These are phyloP conservation scores for Macrophomina phaseolina DNA, from an alignment of 2,329 filamentous ascomycete genomes.

Conservation along the genomic window DNA sequence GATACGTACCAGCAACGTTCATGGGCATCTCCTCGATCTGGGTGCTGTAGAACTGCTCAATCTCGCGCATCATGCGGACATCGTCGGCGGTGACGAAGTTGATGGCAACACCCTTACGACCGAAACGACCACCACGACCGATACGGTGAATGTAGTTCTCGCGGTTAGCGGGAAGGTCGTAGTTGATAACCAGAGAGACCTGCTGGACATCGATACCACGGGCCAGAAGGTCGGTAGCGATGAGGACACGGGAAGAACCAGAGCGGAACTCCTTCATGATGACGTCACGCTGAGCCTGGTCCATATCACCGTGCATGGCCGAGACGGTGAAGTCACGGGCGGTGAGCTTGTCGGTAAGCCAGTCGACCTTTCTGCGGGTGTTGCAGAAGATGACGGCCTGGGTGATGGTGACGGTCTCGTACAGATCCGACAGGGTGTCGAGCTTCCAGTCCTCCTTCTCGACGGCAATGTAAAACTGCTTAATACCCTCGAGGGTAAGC, in stretches of 20 bases:
- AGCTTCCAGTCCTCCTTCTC: conserved; percentile 99
- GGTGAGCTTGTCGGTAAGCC: conserved; percentile 99
- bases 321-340: conserved; percentile 99
- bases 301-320: conserved; percentile 99
- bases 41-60: conserved; percentile 99
- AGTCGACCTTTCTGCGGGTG: conserved; percentile 99
- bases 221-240: conserved; percentile 95
- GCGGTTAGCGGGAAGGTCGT: conserved; percentile 97
- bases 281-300: conserved; percentile 94
- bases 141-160: conserved; percentile 99
- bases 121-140: conserved; percentile 98
- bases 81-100: conserved; percentile 99
- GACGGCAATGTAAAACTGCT: conserved; percentile 99
- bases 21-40: conserved; percentile 99
- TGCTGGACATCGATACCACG: conserved; percentile 99
- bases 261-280: conserved; percentile 99
- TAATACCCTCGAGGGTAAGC: conserved; percentile 99
- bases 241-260: conserved; percentile 96
- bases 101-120: conserved; percentile 99
- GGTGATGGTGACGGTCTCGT: conserved; percentile 99
- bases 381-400: conserved; percentile 99
- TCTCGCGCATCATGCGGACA: conserved; percentile 99
- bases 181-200: conserved; percentile 99
- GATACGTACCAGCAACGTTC: conserved; percentile 70
- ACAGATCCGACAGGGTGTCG: conserved; percentile 96